Evolutionary conservation across 352 stramenopile species (phyloP), one percentile per base, ranked within the genome.

Genomic region (Pythium scleroteichum): DNA sequence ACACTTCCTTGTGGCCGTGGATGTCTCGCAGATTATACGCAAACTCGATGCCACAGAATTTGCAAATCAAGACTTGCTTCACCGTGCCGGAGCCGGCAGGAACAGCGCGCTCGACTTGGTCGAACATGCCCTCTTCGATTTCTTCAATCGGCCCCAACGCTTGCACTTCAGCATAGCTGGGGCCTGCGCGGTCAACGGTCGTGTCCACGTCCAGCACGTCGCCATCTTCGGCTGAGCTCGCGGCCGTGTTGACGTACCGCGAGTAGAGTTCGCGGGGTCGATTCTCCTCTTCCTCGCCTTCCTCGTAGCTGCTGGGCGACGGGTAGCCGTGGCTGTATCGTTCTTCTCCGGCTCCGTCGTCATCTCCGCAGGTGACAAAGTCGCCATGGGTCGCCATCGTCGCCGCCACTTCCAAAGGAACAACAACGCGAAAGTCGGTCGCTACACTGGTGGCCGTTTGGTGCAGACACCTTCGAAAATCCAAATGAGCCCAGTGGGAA

Each of bases 61-160:
- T 64, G 50, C 62, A 70, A 40, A 61, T 35, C 12, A 59, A n/a
- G 0, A 70, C 27, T 10, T 70, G 29, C 26, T 58, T 61, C 9
- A 45, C 53, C 4, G 52, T 44, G 13, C 48, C 49, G 7, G 52
- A 55, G 3, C 53, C 46, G 27, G 29, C 3, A 4, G 39, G 29
- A 3, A 35, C n/a, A 39, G 50, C 24, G 7, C 53, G n/a, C 20
- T 59, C 55, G 14, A 59, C 44, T 6, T 46, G 23, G 9, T 62
- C 46, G 46, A 70, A 70, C 24, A 70, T 14, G 24, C 57, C 50
- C 1, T 12, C 9, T 22, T 70, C 62, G 9, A 70, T n/a, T 2
- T 65, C 62, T 47, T 70, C 62, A n/a, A 65, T 45, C 0, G 62
- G 62, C 2, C 62, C 62, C 12, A 70, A 50, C 6, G 53, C 35